These are phyloP conservation scores for Kockiozyma suomiensis DNA, from an alignment of 805 yeast species.

Conservation along the genomic window DNA sequence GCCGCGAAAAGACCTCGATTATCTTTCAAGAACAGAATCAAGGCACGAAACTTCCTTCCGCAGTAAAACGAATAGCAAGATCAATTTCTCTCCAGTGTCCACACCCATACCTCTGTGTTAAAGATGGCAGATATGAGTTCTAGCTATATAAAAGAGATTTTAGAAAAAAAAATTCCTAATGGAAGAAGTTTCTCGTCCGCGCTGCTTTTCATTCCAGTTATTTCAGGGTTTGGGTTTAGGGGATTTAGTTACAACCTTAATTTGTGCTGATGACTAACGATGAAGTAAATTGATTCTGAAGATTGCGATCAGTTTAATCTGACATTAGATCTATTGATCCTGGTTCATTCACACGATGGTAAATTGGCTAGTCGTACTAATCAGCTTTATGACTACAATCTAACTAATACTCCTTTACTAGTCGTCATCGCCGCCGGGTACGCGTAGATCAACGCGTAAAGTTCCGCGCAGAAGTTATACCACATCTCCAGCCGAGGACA, in stretches of 20 bases:
- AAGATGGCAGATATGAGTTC: slow-evolving; percentile 32
- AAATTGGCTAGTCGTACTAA: no score
- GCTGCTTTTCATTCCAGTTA: no score
- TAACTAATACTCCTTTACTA: background rate
- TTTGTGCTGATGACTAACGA: no score
- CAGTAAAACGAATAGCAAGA: slow-evolving; percentile 13
- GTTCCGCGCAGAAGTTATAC: slow-evolving; percentile 3
- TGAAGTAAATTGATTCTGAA: no score
- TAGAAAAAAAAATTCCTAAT: no score
- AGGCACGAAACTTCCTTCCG: slow-evolving; percentile 7
- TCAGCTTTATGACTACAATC: no score
- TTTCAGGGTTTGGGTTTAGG: no score
- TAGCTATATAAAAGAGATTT: slow-evolving; percentile 29
- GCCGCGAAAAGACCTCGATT: slow-evolving; percentile 15
- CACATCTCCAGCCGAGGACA: background rate
- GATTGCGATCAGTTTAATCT: no score
- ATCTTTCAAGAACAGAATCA: background rate
- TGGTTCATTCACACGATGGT: background rate
- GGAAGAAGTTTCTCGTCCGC: no score
- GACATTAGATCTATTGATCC: no score
- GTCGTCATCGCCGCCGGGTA: background rate
- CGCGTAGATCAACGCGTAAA: slow-evolving; percentile 13
- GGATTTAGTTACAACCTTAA: no score
- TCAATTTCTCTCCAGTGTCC: slow-evolving; percentile 33
- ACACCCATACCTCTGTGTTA: slow-evolving; percentile 33